Conservation (phyloP, 441 rosid species). For the Francoa sonchifolia region DNA sequence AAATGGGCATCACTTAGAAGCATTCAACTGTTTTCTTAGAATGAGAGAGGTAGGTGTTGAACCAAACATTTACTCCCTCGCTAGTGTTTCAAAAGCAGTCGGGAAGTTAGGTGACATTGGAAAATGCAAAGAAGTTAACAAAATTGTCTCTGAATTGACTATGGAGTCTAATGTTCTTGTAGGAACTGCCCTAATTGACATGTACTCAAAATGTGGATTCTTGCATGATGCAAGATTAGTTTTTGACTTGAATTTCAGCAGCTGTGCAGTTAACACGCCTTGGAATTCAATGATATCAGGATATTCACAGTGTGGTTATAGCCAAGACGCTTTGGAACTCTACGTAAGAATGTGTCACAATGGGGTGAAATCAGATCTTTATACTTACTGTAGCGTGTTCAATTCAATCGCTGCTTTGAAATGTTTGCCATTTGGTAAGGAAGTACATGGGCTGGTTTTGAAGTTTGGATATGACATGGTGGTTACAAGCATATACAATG, state of each 20-base stretch:
- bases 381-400: slow-evolving; percentile 28
- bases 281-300: slow-evolving; percentile 39
- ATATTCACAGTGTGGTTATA: slow-evolving; percentile 12
- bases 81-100: slow-evolving; percentile 24
- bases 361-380: slow-evolving; percentile 17
- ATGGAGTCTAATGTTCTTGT: slow-evolving; percentile 20
- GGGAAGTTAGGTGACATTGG: slow-evolving; percentile 25
- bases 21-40: slow-evolving; percentile 20
- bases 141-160: slow-evolving; percentile 18
- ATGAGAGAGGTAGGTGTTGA: slow-evolving; percentile 19
- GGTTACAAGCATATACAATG: slow-evolving; percentile 21
- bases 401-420: slow-evolving; percentile 21
- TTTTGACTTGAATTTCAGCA: slow-evolving; percentile 18
- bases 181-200: slow-evolving; percentile 37
- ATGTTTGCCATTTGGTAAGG: slow-evolving; percentile 17
- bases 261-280: slow-evolving; percentile 15
- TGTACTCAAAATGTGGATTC: slow-evolving; percentile 30
- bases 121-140: slow-evolving; percentile 20
- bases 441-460: slow-evolving; percentile 26
- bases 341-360: slow-evolving; percentile 24
- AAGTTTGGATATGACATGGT: slow-evolving; percentile 16
- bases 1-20: slow-evolving; percentile 23
- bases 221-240: slow-evolving; percentile 18
- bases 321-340: slow-evolving; percentile 22
- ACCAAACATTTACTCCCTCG: slow-evolving; percentile 20